These are phyloP conservation scores for Zanthoxylum bungeanum DNA, from an alignment of 345 rosid genomes.

Conservation along the genomic window DNA sequence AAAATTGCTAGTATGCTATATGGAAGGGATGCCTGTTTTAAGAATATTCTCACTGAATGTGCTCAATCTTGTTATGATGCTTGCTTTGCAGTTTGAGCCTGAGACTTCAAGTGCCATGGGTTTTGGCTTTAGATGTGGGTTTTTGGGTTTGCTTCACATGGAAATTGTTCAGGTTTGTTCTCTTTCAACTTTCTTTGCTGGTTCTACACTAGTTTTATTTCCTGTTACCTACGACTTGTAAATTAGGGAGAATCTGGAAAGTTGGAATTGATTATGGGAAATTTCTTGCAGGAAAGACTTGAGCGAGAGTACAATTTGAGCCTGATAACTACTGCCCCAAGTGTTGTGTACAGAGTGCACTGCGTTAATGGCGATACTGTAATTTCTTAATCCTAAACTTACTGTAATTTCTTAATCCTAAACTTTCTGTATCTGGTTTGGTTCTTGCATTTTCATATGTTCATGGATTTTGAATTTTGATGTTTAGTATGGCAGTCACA, in stretches of 20 bases:
- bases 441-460: slow-evolving; percentile 5
- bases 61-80: slow-evolving; percentile 17
- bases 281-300: slow-evolving; percentile 81
- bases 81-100: slow-evolving; percentile 80
- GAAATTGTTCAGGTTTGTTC: slow-evolving; percentile 93
- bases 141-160: slow-evolving; percentile 99
- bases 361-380: slow-evolving; percentile 72
- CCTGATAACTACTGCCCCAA: slow-evolving; percentile 98
- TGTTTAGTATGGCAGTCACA: neutral
- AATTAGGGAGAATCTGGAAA: slow-evolving; percentile 9
- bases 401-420: slow-evolving; percentile 44
- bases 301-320: slow-evolving; percentile 97
- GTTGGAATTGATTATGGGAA: neutral
- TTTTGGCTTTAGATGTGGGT: slow-evolving; percentile 97
- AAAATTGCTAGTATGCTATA: neutral
- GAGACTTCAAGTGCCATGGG: slow-evolving; percentile 99
- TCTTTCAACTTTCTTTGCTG: slow-evolving; percentile 10
- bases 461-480: slow-evolving; percentile 2
- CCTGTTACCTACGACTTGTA: slow-evolving; percentile 2
- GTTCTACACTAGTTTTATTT: neutral
- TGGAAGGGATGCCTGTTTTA: neutral
- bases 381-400: slow-evolving; percentile 41
- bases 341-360: slow-evolving; percentile 93
- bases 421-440: neutral
- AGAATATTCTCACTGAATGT: neutral